Percentiles rank a stretch among this genome's conserved stretches.
Evolutionary conservation across 495 filamentous ascomycete species (phyloP).

Genomic region (Amphirosellinia nigrospora): DNA sequence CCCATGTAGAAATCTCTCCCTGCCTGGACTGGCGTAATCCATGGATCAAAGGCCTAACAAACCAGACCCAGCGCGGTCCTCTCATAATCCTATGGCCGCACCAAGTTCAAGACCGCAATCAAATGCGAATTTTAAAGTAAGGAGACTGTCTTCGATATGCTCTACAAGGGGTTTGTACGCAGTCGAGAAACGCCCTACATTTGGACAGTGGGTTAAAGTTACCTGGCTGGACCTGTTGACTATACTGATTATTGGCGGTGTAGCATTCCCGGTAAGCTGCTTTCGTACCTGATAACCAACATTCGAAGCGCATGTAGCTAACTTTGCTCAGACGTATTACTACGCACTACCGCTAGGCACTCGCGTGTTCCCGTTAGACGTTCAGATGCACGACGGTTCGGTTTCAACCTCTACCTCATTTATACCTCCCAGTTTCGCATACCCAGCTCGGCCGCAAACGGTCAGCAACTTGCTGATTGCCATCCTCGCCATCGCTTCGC

Average conservation of each 20-base stretch:
- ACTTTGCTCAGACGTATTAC: slow-evolving; percentile 15
- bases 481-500: slow-evolving; percentile 46
- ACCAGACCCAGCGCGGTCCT: not conserved
- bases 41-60: slow-evolving; percentile 3
- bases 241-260: slow-evolving; percentile 50
- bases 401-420: slow-evolving; percentile 29
- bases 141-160: slow-evolving; percentile 8
- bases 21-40: not conserved
- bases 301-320: not conserved
- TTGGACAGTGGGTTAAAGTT: slow-evolving; percentile 51
- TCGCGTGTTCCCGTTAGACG: slow-evolving; percentile 22
- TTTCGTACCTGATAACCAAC: not conserved
- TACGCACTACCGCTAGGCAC: slow-evolving; percentile 6
- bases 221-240: slow-evolving; percentile 56
- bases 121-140: not conserved
- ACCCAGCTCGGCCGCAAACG: slow-evolving; percentile 54
- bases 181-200: slow-evolving; percentile 47
- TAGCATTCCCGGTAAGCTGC: slow-evolving; percentile 50
- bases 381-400: not conserved
- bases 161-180: slow-evolving; percentile 29
- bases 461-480: slow-evolving; percentile 54
- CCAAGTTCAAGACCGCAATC: not conserved
- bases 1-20: not conserved
- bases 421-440: slow-evolving; percentile 57
- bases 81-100: not conserved